These are phyloP conservation scores for Fraxinus platypoda DNA, from an alignment of 305 asterid species.

Conservation along the genomic window DNA sequence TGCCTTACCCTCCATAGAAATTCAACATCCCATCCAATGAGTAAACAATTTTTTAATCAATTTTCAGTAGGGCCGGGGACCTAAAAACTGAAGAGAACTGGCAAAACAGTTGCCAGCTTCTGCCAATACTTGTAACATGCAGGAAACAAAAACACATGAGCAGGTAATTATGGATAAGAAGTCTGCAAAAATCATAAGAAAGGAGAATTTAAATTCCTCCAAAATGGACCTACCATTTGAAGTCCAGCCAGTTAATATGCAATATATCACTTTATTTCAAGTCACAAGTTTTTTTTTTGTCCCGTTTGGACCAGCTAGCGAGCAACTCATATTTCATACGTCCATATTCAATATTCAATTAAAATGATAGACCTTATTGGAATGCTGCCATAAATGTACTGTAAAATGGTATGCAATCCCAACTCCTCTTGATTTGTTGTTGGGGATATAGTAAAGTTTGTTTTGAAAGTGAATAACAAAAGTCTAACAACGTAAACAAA, in stretches of 20 bases:
- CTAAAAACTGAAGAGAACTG: slow-evolving; percentile 9
- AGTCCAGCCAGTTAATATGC: slow-evolving; percentile 15
- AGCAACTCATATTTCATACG: slow-evolving; percentile 25
- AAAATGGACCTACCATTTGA: slow-evolving; percentile 31
- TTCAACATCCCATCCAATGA: neutral
- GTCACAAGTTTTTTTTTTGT: slow-evolving; percentile 25
- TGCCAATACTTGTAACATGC: neutral
- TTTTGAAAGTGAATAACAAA: no score
- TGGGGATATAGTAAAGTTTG: no score
- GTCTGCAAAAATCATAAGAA: slow-evolving; percentile 20
- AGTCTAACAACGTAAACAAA: no score
- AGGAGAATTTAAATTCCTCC: slow-evolving; percentile 24
- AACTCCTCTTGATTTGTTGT: neutral
- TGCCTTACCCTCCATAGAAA: neutral
- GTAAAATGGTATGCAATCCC: neutral
- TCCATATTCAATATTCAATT: slow-evolving; percentile 28
- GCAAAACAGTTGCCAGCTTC: slow-evolving; percentile 1
- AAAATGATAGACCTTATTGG: slow-evolving; percentile 15
- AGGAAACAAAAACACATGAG: slow-evolving; percentile 31
- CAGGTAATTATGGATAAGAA: slow-evolving; percentile 34
- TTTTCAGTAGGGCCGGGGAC: neutral
- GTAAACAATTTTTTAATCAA: neutral
- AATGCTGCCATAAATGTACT: slow-evolving; percentile 19
- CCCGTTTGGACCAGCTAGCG: slow-evolving; percentile 29
- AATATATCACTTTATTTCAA: slow-evolving; percentile 22